These are phyloP conservation scores for Pseudohyphozyma bogoriensis DNA, from an alignment of 768 basidiomycete species.

Conservation along the genomic window DNA sequence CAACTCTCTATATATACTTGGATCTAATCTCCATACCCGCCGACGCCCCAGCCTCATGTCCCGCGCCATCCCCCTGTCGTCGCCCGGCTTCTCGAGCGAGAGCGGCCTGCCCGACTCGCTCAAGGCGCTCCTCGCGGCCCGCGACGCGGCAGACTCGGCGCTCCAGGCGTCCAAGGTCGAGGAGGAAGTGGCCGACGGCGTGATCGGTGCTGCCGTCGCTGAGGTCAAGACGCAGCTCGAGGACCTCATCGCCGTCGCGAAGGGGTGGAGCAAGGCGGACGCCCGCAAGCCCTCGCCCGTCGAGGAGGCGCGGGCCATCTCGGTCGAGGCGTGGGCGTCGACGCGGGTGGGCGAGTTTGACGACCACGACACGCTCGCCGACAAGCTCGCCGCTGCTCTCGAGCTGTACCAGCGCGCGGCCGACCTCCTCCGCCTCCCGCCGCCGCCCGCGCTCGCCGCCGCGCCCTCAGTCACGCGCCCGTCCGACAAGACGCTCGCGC, in stretches of 20 bases:
- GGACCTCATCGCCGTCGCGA: background rate
- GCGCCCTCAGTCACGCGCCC: conserved; percentile 24
- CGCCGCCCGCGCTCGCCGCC: conserved; percentile 6
- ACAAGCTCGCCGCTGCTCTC: background rate
- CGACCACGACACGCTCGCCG: conserved; percentile 2
- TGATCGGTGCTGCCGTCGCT: background rate
- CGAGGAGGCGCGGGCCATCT: conserved; percentile 10
- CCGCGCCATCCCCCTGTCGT: too few species aligned
- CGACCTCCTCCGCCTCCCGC: conserved; percentile 12
- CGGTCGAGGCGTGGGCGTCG: conserved; percentile 17
- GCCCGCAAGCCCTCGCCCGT: background rate
- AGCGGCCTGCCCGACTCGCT: too few species aligned
- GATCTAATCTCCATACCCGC: too few species aligned
- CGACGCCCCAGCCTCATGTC: too few species aligned
- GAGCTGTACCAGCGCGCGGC: background rate
- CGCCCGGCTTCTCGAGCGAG: too few species aligned
- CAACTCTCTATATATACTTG: too few species aligned
- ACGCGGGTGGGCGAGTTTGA: conserved; percentile 20
- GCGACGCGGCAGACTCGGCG: background rate
- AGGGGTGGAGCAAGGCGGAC: background rate
- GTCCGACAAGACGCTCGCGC: background rate
- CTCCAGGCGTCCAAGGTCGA: conserved; percentile 4
- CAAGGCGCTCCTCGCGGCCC: background rate
- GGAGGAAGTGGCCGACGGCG: background rate
- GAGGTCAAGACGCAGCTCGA: background rate